Base-by-base conservation (phyloP, 2,329 filamentous ascomycete genomes). In the Alternaria dauci region DNA sequence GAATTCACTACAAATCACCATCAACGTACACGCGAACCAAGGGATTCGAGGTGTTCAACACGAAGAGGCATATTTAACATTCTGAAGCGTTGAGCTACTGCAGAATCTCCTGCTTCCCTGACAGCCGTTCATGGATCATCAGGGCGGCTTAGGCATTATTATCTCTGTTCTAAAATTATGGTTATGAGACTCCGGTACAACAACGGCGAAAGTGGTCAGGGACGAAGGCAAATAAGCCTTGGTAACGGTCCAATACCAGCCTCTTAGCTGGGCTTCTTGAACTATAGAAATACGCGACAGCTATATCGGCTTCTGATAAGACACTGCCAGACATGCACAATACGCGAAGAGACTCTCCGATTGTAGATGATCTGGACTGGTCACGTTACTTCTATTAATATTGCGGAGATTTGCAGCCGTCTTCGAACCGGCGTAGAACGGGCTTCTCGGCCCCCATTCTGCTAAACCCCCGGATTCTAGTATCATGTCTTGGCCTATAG, bases 391-490 rank as follows among this genome's bases (percentile, higher is more conserved):
- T 62, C 41, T 60, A 41, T 51, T 63, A 58, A 58, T 51, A 56
- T 62, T 59, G 57, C 67, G 70, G 70, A 73, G 59, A 71, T 65
- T 51, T 59, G 46, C 56, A 63, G 52, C 67, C 69, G 67, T 70
- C 65, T 66, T 65, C 56, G 60, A 67, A 69, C 26, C 30, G 62
- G 68, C 41, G 41, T 70, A 61, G 51, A 50, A 38, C 23, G 20
- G 28, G 26, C 20, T 38, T 25, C 38, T 28, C 25, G n/a, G 34
- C 25, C 46, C 23, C 52, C 30, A 56, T 54, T 46, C 48, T 62
- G 48, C 53, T 63, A 54, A 58, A 51, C 60, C 62, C 61, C 61
- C 34, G 38, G 50, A 54, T 61, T 62, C 30, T 62, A 59, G 59
- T 59, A 58, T 52, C 57, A 16, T 43, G 26, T n/a, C 46, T 39